phyloP scores from a whole-genome alignment of 768 basidiomycete genomes.

The Suillus subaureus region DNA sequence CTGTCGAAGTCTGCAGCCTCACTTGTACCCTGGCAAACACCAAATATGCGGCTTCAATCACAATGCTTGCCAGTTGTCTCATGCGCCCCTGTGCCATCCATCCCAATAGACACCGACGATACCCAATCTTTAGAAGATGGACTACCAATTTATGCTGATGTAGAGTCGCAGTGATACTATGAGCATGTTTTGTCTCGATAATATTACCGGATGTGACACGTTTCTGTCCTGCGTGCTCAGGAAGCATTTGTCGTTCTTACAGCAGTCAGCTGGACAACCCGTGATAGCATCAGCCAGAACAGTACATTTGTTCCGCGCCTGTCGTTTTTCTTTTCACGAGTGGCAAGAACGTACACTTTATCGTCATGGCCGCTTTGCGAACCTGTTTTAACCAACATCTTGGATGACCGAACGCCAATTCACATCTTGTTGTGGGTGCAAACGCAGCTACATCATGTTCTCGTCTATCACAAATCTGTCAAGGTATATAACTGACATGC shows the following conservation, averaged over 20 bases:
- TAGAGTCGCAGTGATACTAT: slow-evolving; percentile 1
- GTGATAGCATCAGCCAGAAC: background rate
- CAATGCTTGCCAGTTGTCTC: background rate
- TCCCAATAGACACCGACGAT: background rate
- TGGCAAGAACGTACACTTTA: background rate
- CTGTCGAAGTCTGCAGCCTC: background rate
- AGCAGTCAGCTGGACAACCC: background rate
- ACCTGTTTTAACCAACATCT: background rate
- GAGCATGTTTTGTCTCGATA: background rate
- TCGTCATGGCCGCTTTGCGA: background rate
- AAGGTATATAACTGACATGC: background rate
- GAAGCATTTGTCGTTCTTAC: background rate
- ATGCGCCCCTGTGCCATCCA: background rate
- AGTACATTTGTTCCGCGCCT: background rate
- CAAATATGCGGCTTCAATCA: background rate
- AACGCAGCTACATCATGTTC: background rate
- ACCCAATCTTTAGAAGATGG: background rate
- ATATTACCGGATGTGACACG: background rate
- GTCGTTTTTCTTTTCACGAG: background rate
- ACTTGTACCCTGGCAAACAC: background rate
- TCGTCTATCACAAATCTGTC: background rate
- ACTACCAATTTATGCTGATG: background rate
- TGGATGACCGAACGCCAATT: background rate
- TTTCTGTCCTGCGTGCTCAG: background rate
- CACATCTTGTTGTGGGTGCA: background rate